Base-by-base conservation (phyloP, 345 rosid species). In the Syzygium oleosum region DNA sequence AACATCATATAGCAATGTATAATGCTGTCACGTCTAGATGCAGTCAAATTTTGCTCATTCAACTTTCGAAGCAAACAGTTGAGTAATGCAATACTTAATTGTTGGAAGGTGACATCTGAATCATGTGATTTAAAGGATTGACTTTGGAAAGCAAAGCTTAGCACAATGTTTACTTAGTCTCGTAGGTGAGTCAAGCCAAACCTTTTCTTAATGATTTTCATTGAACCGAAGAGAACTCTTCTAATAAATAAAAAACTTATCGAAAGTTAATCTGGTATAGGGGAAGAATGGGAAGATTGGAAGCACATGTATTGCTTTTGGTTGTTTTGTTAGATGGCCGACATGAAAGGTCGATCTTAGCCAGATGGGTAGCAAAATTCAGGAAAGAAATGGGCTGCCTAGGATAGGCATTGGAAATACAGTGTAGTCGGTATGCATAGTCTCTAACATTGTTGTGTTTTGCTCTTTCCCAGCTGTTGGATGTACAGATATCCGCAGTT, bases 401-500 rank as follows among this genome's bases (percentile, higher is more conserved):
- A 73, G 80, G 83, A 73, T 73, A 17, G 80, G 80, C 49, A 34
- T 63, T 85, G 34, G 52, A 43, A 51, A 68, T 23, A 23, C 52
- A 49, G 58, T 43, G 19, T 79, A 73, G 80, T 38, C 38, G 13
- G 46, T 15, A 34, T 73, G 27, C 88, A 23, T 73, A 73, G 38
- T 38, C 43, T 73, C 23, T 38, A 53, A 38, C 78, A 53, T 83
- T 77, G 63, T 61, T 46, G 2, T 52, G 52, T 87, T 61, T 85
- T 84, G 77, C 73, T 89, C 85, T 41, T 85, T 86, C 58, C 83
- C 89, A 21, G 53, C 91, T 91, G 93, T 89, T 92, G 88, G 84
- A 92, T 87, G 89, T 89, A 34, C 94, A 92, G 86, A 89, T 92
- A 80, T 90, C 49, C 31, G 85, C 88, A 49, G 88, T 85, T 51